Evolutionary conservation across 257 asterid species (phyloP).

Genomic region (Lycium ferocissimum): DNA sequence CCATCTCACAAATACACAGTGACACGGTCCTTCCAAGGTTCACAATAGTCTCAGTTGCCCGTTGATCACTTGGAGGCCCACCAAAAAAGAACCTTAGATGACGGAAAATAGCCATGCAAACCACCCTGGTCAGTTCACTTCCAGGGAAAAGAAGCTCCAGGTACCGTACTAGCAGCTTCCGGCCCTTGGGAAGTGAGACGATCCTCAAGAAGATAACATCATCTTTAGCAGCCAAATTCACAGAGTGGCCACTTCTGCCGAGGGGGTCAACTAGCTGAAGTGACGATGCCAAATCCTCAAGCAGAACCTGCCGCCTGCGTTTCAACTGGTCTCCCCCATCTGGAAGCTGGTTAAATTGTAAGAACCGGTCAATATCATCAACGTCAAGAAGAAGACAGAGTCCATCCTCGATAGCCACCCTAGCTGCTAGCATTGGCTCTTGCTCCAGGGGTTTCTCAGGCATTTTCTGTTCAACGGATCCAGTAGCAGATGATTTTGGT

Average conservation of each 20-base stretch:
- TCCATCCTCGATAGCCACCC: conserved; percentile 93
- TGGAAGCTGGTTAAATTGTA: conserved; percentile 71
- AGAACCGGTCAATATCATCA: conserved; percentile 86
- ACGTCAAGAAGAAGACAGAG: conserved; percentile 81
- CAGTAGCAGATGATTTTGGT: conserved; percentile 55
- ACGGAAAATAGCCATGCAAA: conserved; percentile 83
- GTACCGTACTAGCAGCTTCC: conserved; percentile 63
- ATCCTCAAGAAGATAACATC: conserved; percentile 67
- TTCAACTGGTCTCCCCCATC: conserved; percentile 72
- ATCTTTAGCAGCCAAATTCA: conserved; percentile 55
- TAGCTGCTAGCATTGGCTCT: conserved; percentile 98
- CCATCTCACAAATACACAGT: conserved; percentile 53
- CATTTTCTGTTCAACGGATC: conserved; percentile 55
- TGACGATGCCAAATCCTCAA: conserved; percentile 75
- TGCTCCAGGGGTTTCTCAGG: conserved; percentile 88
- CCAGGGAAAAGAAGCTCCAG: conserved; percentile 65
- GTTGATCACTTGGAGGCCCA: conserved; percentile 50
- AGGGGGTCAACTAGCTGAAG: conserved; percentile 82
- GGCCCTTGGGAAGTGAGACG: conserved; percentile 74
- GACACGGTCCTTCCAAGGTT: conserved; percentile 58
- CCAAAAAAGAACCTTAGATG: conserved; percentile 79
- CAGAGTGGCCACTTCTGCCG: conserved; percentile 57
- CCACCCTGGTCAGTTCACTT: conserved; percentile 62
- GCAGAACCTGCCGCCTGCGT: conserved; percentile 64
- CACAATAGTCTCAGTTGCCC: conserved; percentile 41